phyloP scores from a whole-genome alignment of 306 rosid genomes.

The Hylodesmum podocarpum region DNA sequence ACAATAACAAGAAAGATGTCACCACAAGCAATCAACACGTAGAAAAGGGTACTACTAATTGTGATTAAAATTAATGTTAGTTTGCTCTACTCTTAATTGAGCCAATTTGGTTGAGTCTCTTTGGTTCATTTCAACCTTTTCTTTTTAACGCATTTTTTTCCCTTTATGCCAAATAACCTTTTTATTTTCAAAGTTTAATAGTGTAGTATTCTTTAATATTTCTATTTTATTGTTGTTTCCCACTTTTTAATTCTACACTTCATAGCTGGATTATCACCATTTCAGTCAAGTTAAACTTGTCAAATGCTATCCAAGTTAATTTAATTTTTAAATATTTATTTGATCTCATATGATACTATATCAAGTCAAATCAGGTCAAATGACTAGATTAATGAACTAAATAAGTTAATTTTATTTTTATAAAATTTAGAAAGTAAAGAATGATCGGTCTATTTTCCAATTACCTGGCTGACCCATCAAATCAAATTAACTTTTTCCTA shows the following conservation, averaged over 20 bases:
- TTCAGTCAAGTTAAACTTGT: background rate
- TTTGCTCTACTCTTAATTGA: background rate
- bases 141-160: background rate
- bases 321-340: too few relatives aligned
- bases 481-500: too few relatives aligned
- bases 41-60: background rate
- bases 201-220: background rate
- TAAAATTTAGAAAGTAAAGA: too few relatives aligned
- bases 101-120: background rate
- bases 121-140: background rate
- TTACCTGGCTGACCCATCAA: too few relatives aligned
- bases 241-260: background rate
- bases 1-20: constrained; percentile 14
- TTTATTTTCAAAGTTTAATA: background rate
- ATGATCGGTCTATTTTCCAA: too few relatives aligned
- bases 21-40: background rate
- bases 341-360: too few relatives aligned
- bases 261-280: background rate
- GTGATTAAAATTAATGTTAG: background rate
- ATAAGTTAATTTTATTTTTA: too few relatives aligned
- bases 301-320: too few relatives aligned
- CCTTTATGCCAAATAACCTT: background rate
- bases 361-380: too few relatives aligned
- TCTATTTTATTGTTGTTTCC: background rate
- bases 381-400: too few relatives aligned